Evolutionary conservation across 352 stramenopile genomes (phyloP).

Genomic region (Plasmopara muralis): DNA sequence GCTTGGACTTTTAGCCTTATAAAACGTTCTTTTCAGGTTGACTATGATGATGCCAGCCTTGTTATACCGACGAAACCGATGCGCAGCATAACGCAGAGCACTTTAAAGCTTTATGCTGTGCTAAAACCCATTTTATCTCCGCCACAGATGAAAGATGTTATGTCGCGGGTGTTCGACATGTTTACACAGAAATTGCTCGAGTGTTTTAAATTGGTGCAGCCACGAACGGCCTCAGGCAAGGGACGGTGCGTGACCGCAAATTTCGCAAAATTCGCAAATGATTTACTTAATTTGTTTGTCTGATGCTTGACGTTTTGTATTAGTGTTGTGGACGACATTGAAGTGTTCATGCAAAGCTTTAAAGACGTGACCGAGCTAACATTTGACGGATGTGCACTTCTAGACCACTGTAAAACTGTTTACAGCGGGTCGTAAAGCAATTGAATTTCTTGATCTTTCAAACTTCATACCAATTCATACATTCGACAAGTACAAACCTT

Average conservation of each 20-base stretch:
- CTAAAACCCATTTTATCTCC: constrained; percentile 88
- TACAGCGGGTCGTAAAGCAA: constrained; percentile 40
- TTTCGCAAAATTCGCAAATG: background rate
- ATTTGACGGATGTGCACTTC: constrained; percentile 56
- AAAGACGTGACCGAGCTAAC: constrained; percentile 55
- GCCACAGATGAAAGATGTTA: constrained; percentile 94
- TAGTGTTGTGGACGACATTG: constrained; percentile 70
- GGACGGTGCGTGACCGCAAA: constrained; percentile 35
- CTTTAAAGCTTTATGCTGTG: constrained; percentile 93
- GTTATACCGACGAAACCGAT: constrained; percentile 77
- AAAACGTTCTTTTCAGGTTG: constrained; percentile 42
- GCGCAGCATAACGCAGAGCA: constrained; percentile 91
- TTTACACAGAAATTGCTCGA: constrained; percentile 84
- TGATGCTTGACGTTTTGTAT: background rate
- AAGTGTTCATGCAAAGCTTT: constrained; percentile 68
- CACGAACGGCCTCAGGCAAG: constrained; percentile 64
- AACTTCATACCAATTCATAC: too few relatives aligned
- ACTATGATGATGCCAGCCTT: constrained; percentile 60
- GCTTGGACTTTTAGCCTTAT: constrained; percentile 23
- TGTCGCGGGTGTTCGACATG: constrained; percentile 88
- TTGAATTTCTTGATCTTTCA: background rate
- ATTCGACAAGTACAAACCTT: too few relatives aligned
- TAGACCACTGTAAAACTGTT: constrained; percentile 52
- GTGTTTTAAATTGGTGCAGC: constrained; percentile 83
- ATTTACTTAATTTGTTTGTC: background rate